These are phyloP conservation scores for Volutella citrinella DNA, from an alignment of 2,329 filamentous ascomycete genomes.

Conservation along the genomic window DNA sequence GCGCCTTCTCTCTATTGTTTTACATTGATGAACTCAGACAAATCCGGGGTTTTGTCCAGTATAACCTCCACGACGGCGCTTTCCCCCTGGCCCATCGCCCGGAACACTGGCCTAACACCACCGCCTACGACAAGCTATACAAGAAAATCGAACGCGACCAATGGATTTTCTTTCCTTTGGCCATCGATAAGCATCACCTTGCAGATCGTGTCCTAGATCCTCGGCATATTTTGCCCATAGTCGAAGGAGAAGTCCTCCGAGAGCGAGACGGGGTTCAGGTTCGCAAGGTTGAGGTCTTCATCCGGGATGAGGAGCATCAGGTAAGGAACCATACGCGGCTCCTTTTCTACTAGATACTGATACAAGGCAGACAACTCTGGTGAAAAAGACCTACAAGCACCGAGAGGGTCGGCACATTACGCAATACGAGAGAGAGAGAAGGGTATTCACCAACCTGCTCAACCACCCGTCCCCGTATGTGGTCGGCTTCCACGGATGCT, in stretches of 20 bases:
- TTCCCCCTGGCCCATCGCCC: neutral
- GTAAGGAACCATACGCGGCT: too few species aligned
- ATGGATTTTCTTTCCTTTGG: conserved; percentile 8
- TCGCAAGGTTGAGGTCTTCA: conserved; percentile 1
- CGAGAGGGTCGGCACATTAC: too few species aligned
- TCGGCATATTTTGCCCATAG: conserved; percentile 2
- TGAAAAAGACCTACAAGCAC: conserved; percentile 7
- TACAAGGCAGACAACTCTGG: neutral
- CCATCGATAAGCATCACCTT: neutral
- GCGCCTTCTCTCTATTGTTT: conserved; percentile 7
- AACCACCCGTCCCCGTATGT: conserved; percentile 1
- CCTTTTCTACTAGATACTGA: neutral
- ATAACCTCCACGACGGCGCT: neutral
- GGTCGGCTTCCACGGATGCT: conserved; percentile 8
- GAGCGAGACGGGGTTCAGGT: neutral
- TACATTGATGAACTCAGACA: neutral
- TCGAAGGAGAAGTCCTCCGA: neutral
- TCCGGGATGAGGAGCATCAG: too few species aligned
- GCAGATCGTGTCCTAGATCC: neutral
- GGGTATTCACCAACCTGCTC: conserved; percentile 1
- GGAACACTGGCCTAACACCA: neutral
- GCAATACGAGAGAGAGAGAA: conserved; percentile 8
- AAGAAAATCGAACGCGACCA: neutral
- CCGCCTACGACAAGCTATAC: neutral
- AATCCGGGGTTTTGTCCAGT: neutral